Evolutionary conservation across 2,329 filamentous ascomycete species (phyloP).

Genomic region (Orbilia ellipsospora): DNA sequence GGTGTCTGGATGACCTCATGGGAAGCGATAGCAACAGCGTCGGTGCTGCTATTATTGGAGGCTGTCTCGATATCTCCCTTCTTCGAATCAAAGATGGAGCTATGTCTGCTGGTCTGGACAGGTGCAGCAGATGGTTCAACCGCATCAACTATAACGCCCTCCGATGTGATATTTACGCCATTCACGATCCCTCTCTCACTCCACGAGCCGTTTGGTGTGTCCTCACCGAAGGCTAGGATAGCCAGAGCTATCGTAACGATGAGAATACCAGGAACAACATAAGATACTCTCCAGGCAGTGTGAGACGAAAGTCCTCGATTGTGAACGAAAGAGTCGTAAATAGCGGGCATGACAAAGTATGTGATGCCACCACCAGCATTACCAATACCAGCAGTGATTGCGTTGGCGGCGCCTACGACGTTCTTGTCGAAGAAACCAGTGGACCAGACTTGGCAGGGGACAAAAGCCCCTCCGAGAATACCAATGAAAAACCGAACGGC

Average conservation of each 20-base stretch:
- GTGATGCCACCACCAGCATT: constrained; percentile 91
- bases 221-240: constrained; percentile 79
- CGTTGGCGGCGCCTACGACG: constrained; percentile 87
- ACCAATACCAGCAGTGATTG: constrained; percentile 83
- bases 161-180: constrained; percentile 60
- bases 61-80: constrained; percentile 63
- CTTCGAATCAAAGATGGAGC: constrained; percentile 60
- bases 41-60: constrained; percentile 61
- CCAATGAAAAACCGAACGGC: constrained; percentile 82
- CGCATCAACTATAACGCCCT: constrained; percentile 62
- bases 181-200: constrained; percentile 71
- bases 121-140: constrained; percentile 17
- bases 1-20: constrained; percentile 69
- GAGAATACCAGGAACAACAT: constrained; percentile 83
- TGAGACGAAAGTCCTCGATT: constrained; percentile 71
- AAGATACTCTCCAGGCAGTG: constrained; percentile 84
- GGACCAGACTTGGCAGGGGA: constrained; percentile 91
- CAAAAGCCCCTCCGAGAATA: constrained; percentile 80
- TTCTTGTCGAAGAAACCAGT: constrained; percentile 95
- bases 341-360: constrained; percentile 92
- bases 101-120: constrained; percentile 21
- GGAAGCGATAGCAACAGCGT: constrained; percentile 57
- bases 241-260: constrained; percentile 74
- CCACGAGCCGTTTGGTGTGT: constrained; percentile 87
- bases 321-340: constrained; percentile 79